Evolutionary conservation across 2,329 filamentous ascomycete genomes (phyloP).

Genomic region (Talaromyces pinophilus): DNA sequence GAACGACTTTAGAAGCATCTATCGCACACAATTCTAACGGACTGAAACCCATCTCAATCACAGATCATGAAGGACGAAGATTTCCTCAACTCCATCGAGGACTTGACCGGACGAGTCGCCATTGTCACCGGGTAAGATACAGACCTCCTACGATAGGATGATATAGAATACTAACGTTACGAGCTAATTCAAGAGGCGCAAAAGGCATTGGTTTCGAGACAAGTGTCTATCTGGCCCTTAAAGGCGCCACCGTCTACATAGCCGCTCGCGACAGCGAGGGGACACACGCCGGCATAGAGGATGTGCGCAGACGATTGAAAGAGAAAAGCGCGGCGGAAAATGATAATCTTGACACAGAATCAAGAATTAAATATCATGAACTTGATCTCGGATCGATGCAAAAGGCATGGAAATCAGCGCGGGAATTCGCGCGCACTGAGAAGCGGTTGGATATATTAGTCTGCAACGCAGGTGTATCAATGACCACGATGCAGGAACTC

Average conservation of each 20-base stretch:
- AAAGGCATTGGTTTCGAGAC: slow-evolving; percentile 23
- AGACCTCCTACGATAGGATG: too few relatives aligned
- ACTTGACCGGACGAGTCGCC: slow-evolving; percentile 19
- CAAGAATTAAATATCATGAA: slow-evolving; percentile 19
- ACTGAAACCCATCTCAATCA: background rate
- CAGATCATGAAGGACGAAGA: slow-evolving; percentile 21
- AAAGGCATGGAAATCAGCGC: slow-evolving; percentile 18
- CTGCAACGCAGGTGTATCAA: slow-evolving; percentile 23
- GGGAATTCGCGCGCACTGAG: slow-evolving; percentile 15
- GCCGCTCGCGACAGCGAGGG: slow-evolving; percentile 21
- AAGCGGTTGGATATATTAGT: slow-evolving; percentile 18
- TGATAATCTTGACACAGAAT: background rate
- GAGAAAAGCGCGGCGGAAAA: background rate
- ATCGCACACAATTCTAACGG: background rate
- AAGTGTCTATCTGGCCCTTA: slow-evolving; percentile 20
- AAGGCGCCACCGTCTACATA: slow-evolving; percentile 22
- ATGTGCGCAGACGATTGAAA: slow-evolving; percentile 16
- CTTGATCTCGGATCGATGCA: slow-evolving; percentile 21
- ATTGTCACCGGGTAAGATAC: slow-evolving; percentile 18
- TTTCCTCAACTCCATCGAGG: slow-evolving; percentile 18
- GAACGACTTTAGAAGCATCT: background rate
- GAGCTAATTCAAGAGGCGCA: slow-evolving; percentile 7
- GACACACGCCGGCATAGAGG: slow-evolving; percentile 16
- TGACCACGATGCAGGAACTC: slow-evolving; percentile 21
- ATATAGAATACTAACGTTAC: background rate